phyloP scores from a whole-genome alignment of 495 filamentous ascomycete species.

The Aspergillus nanangensis region DNA sequence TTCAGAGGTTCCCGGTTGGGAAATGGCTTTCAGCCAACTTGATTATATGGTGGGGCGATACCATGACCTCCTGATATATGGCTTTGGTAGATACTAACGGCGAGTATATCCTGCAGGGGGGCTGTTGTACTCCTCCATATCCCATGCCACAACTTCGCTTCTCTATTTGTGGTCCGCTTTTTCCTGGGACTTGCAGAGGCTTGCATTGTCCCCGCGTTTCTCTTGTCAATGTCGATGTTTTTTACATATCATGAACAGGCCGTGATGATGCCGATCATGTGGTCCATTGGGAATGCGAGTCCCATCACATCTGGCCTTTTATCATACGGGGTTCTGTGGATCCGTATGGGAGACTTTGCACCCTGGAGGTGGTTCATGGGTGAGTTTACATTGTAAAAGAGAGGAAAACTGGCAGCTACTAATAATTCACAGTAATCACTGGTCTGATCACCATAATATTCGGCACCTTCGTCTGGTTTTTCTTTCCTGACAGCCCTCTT shows the following conservation, averaged over 20 bases:
- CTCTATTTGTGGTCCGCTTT: conserved; percentile 18
- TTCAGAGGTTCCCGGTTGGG: conserved; percentile 11
- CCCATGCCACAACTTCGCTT: conserved; percentile 13
- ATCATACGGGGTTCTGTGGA: conserved; percentile 20
- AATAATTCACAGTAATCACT: too few species aligned
- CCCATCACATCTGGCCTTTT: conserved; percentile 19
- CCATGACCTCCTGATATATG: too few species aligned
- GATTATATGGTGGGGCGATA: too few species aligned
- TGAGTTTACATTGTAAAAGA: too few species aligned
- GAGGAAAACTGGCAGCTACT: too few species aligned
- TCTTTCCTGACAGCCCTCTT: conserved; percentile 15
- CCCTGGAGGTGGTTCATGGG: conserved; percentile 28
- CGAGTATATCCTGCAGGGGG: conserved; percentile 21
- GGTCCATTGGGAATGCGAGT: conserved; percentile 16
- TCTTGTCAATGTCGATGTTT: conserved; percentile 25
- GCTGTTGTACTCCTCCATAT: conserved; percentile 19
- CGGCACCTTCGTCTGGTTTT: conserved; percentile 11
- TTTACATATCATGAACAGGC: conserved; percentile 19
- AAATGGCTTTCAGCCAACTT: too few species aligned
- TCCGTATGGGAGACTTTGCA: conserved; percentile 10
- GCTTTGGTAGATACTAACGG: too few species aligned
- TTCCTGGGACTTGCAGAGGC: conserved; percentile 18
- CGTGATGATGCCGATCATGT: conserved; percentile 19
- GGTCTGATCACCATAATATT: conserved; percentile 16
- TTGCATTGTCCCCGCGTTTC: conserved; percentile 18